Evolutionary conservation across 225 moss, liverwort and hornwort genomes (phyloP).

Genomic region (Pseudisothecium myosuroides): DNA sequence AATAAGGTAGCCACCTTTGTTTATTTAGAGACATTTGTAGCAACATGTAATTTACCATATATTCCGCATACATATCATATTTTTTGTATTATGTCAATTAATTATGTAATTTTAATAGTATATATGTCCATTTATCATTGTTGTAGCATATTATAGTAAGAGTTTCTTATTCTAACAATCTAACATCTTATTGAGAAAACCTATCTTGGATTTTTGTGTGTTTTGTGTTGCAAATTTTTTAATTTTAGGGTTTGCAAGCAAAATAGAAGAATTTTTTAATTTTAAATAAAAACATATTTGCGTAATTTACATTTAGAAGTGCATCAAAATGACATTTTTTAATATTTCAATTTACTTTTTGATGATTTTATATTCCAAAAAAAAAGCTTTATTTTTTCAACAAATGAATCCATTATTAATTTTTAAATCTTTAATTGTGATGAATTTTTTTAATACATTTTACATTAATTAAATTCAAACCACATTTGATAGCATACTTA

Average conservation of each 20-base stretch:
- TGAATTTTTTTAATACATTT: neutral
- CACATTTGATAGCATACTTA: neutral
- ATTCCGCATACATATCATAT: neutral
- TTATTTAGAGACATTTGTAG: neutral
- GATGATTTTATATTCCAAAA: neutral
- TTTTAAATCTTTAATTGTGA: neutral
- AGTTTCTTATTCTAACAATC: neutral
- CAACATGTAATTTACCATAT: neutral
- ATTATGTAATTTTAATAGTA: neutral
- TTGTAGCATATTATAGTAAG: neutral
- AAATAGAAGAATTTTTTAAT: neutral
- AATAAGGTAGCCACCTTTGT: neutral
- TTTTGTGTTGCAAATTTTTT: neutral
- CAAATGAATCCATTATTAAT: neutral
- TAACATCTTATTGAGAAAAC: neutral
- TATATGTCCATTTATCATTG: neutral
- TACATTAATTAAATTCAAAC: neutral
- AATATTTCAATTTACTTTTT: neutral
- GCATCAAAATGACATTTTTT: neutral
- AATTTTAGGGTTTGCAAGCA: neutral
- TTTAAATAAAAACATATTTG: neutral
- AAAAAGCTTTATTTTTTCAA: neutral
- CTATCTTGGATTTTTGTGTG: neutral
- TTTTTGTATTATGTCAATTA: neutral
- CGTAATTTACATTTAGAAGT: neutral